A percentile compares a stretch with the other conserved stretches of the same genome.
These are phyloP conservation scores for Rubroboletus pulcherrimus DNA, from an alignment of 768 basidiomycete species.

Conservation along the genomic window DNA sequence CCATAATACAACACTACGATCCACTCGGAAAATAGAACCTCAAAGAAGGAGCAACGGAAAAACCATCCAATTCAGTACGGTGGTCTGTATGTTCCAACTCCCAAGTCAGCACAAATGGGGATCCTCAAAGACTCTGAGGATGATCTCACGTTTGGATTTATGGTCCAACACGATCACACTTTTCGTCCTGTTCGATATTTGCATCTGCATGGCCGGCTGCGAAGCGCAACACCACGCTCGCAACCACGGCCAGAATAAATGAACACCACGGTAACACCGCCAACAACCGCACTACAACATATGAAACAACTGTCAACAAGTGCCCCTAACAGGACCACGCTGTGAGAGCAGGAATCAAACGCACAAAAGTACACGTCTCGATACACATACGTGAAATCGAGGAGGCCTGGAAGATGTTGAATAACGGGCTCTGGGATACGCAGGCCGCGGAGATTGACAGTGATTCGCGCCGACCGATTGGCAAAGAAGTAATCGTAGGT, in stretches of 20 bases:
- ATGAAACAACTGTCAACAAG: background rate
- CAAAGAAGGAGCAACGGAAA: background rate
- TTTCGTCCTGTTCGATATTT: background rate
- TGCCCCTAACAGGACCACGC: background rate
- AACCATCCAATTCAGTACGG: too few species aligned
- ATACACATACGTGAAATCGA: conserved; percentile 43
- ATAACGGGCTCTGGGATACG: conserved; percentile 37
- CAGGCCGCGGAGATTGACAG: conserved; percentile 37
- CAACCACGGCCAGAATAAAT: conserved; percentile 36
- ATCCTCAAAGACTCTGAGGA: background rate
- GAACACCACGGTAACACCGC: conserved; percentile 55
- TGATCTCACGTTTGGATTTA: background rate
- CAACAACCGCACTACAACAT: conserved; percentile 40
- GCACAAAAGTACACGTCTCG: conserved; percentile 45
- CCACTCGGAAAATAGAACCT: background rate
- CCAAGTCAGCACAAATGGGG: background rate
- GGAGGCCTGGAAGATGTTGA: conserved; percentile 31
- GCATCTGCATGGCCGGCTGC: conserved; percentile 20
- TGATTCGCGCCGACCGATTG: conserved; percentile 42
- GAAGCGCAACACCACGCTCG: conserved; percentile 35
- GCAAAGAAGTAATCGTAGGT: conserved; percentile 45
- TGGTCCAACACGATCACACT: background rate
- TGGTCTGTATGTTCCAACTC: background rate
- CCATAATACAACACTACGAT: background rate
- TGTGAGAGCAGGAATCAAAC: background rate